These are phyloP conservation scores for Ettlia oleoabundans DNA, from an alignment of 139 green algal species.

Conservation along the genomic window DNA sequence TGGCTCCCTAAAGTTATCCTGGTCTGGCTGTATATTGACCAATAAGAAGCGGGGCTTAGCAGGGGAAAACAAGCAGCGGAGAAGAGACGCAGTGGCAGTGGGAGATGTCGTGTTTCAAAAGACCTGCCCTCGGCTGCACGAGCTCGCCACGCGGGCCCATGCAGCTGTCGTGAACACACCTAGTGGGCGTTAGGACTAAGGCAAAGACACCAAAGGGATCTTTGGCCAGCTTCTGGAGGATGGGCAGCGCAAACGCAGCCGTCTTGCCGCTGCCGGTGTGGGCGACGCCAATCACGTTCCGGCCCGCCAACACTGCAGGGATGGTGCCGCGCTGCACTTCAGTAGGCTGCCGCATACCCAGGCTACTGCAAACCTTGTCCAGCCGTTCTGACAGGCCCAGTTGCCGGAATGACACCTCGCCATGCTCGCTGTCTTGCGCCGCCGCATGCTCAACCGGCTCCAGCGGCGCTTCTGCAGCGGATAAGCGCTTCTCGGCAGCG, in stretches of 20 bases:
- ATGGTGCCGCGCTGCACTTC: slow-evolving; percentile 87
- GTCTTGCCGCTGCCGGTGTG: slow-evolving; percentile 98
- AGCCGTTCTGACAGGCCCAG: slow-evolving; percentile 89
- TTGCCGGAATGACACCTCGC: slow-evolving; percentile 56
- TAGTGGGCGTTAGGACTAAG: slow-evolving; percentile 92
- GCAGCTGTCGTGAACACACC: slow-evolving; percentile 55
- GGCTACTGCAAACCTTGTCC: slow-evolving; percentile 50
- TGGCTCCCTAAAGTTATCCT: too few species aligned
- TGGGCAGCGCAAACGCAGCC: slow-evolving; percentile 96
- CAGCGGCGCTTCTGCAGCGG: neutral
- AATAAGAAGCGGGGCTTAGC: neutral
- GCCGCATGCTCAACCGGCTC: neutral
- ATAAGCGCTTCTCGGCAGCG: neutral
- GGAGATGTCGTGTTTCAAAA: too few species aligned
- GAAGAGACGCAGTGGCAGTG: too few species aligned
- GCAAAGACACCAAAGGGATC: slow-evolving; percentile 95
- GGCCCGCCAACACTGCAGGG: slow-evolving; percentile 80
- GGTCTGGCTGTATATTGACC: too few species aligned
- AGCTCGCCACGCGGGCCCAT: too few species aligned
- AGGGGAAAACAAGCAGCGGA: neutral
- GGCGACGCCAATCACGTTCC: slow-evolving; percentile 90
- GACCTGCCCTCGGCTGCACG: too few species aligned
- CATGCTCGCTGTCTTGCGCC: neutral
- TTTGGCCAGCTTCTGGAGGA: slow-evolving; percentile 86
- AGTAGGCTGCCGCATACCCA: slow-evolving; percentile 70